Base-by-base conservation (phyloP, 139 green algal genomes). In the Chlorella sp. region DNA sequence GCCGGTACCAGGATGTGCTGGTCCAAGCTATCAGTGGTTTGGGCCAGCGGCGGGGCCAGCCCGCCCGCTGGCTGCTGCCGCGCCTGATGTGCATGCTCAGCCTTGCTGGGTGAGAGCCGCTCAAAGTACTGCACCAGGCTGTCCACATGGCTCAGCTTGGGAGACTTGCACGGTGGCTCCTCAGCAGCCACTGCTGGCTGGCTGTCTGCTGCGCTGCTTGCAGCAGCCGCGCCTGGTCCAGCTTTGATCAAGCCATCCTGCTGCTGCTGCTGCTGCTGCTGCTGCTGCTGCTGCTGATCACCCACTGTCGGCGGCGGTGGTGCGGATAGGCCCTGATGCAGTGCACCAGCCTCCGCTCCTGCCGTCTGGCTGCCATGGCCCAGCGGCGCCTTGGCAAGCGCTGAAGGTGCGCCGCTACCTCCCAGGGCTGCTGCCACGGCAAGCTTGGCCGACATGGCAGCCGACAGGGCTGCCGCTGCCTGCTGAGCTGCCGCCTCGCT, bases 111-210 rank as follows among this genome's bases (percentile, higher is more conserved):
- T 12, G 75, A 51, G 11, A 51, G 25, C 30, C 30, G 11, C 75
- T 82, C 75, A 55, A 82, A 82, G 23, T 34, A 57, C 56, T 82
- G 30, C 75, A 82, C 75, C 75, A 82, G 32, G 75, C 55, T 34
- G 34, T 17, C 17, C 1, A 82, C 75, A 4, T 71, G 75, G 11
- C 51, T 32, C 20, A 68, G 62, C 62, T 68, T 68, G 62, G 11
- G 26, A 17, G 6, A 11, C 62, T 68, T 11, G 23, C 12, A 17
- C 15, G 25, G 62, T 6, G 4, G 62, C 20, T 68, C 26, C 17
- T 34, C 62, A 9, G 62, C 62, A 25, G 62, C 26, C 3, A 6
- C 62, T 30, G 23, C 25, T 11, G 62, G 62, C 62, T 68, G 62
- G 5, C 51, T 21, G 13, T 34, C 62, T 68, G 62, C 23, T 32